Evolutionary conservation across 2,329 filamentous ascomycete species (phyloP), one percentile per base, ranked within the genome.

Genomic region (Setomelanomma holmii): DNA sequence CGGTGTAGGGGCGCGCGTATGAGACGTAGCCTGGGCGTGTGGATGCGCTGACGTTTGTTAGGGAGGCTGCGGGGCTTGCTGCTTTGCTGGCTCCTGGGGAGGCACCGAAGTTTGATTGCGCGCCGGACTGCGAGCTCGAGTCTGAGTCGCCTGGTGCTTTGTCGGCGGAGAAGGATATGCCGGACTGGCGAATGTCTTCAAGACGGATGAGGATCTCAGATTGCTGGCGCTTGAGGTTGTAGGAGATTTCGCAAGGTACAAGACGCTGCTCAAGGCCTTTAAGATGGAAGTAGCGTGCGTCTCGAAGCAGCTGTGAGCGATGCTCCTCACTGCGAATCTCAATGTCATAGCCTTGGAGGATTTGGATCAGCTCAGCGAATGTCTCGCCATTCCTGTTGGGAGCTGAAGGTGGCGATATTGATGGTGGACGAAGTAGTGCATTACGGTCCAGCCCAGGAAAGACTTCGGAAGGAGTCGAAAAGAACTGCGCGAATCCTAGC

Each of bases 241-340:
- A 92, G 45, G 82, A 85, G 54, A 93, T 89, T 22, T 85, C 75
- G 72, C 93, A 89, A 0, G 89, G 86, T 38, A 97, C 89, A 10
- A 98, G 80, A 58, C 86, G 87, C 75, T 98, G 93, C 76, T 98
- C 93, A 0, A 97, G 78, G 0, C 91, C 92, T 69, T 93, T 93
- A 63, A 98, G 87, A 72, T 96, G 91, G 74, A 93, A 97, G 74
- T 97, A 98, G 45, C 90, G 87, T 56, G 91, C 95, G 73, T 98
- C 93, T 35, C 90, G 84, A 1, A 98, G 79, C 3, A 98, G 82
- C 51, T 89, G 85, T 19, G 85, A 81, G 16, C 93, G 87, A 68
- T 98, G 93, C 2, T 83, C 80, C 58, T 93, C 89, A 71, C 87
- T 83, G 46, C 86, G 83, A 53, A 97, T 90, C 19, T 88, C 81